Evolutionary conservation across 1,139 yeast genomes (phyloP).

Genomic region (Torulaspora pretoriensis): DNA sequence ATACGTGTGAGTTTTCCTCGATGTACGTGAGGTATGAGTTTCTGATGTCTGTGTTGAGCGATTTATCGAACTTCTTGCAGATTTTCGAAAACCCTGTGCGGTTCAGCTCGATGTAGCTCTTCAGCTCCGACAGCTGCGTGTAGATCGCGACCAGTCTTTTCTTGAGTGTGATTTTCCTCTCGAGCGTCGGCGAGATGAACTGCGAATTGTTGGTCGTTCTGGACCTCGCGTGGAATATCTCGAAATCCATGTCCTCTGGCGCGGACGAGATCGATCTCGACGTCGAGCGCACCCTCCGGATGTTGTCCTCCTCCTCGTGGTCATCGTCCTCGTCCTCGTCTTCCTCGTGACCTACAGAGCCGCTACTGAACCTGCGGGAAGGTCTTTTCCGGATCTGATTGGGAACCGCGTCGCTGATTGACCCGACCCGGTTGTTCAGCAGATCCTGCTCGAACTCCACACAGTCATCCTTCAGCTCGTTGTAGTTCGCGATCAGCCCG

Average conservation of each 20-base stretch:
- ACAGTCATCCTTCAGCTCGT: slow-evolving; percentile 47
- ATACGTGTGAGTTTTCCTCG: slow-evolving; percentile 43
- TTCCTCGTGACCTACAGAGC: slow-evolving; percentile 11
- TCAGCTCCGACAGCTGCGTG: slow-evolving; percentile 76
- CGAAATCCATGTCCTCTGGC: slow-evolving; percentile 13
- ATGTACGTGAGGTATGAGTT: slow-evolving; percentile 45
- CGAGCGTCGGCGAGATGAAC: slow-evolving; percentile 19
- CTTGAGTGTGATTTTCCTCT: slow-evolving; percentile 56
- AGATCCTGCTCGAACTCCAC: slow-evolving; percentile 33
- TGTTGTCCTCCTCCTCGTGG: slow-evolving; percentile 18
- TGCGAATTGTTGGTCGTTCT: slow-evolving; percentile 18
- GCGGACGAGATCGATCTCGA: slow-evolving; percentile 14
- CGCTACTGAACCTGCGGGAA: slow-evolving; percentile 16
- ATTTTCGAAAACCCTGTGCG: slow-evolving; percentile 85
- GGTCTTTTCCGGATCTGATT: slow-evolving; percentile 12
- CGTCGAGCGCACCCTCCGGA: slow-evolving; percentile 5
- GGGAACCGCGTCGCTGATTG: slow-evolving; percentile 13
- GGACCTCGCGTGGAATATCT: slow-evolving; percentile 19
- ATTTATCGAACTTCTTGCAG: slow-evolving; percentile 85
- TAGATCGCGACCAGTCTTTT: slow-evolving; percentile 62
- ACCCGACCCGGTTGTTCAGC: slow-evolving; percentile 14
- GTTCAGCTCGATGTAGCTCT: slow-evolving; percentile 77
- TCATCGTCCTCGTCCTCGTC: slow-evolving; percentile 19
- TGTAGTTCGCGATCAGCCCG: slow-evolving; percentile 46
- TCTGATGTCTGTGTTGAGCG: slow-evolving; percentile 59